Evolutionary conservation across 208 protist species (phyloP), one percentile per base, ranked within the genome.

Genomic region (Acanthamoeba comandoni): DNA sequence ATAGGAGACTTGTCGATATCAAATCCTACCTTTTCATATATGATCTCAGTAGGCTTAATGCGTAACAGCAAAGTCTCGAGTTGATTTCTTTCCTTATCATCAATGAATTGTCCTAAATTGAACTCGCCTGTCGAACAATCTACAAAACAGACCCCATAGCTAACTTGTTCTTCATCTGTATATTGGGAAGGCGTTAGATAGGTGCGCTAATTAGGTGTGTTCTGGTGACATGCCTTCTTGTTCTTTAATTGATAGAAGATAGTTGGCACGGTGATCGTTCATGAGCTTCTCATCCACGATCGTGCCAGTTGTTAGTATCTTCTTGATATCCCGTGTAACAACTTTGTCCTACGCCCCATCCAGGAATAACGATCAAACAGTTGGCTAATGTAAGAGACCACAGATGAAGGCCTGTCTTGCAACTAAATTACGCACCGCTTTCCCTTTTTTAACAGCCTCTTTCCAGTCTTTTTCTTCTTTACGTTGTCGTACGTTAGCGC

Each of bases 231-330:
- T 43, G 35, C 35, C 35, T 43, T 43, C 35, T 43, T 43, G 35
- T 43, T 43, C 93, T 58, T 90, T 92, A 13, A 96, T 86, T 0
- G 87, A 53, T 22, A 95, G 87, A 0, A 96, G 57, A 91, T 94
- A 95, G 39, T 70, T 85, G 13, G 85, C 70, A 12, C n/a, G 39
- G 9, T 22, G 13, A n/a, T 93, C 93, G 4, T 84, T 69, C 2
- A 95, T 22, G 17, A 95, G 57, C 8, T 19, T 22, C 4, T 95
- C 94, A 39, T 95, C 94, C 0, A 95, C 52, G 0, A 95, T 60
- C 1, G 94, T 95, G 39, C 94, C 94, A 19, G 80, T 22, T 7
- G 94, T 95, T 22, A 88, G 57, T 48, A 88, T 49, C 22, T 70
- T 31, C 43, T 15, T 71, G 7, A 88, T 43, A 15, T 84, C 43